A percentile compares a stretch with the other conserved stretches of the same genome.
Conservation (phyloP, 2,329 filamentous ascomycete species). For the Aotearoamyces nothofagi region DNA sequence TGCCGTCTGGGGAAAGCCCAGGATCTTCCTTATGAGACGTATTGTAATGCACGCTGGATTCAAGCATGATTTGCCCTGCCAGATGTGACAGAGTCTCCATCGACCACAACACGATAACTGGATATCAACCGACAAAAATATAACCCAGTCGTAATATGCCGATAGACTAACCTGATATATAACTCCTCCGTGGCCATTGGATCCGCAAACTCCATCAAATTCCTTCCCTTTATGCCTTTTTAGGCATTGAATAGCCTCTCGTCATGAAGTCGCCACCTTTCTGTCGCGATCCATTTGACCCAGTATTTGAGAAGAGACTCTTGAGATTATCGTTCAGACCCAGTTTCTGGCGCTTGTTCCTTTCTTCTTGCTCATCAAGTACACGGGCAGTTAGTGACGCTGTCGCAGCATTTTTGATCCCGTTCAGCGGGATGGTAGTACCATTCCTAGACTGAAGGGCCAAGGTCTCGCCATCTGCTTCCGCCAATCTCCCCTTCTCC, state of each 20-base stretch:
- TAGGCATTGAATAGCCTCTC: constrained; percentile 36
- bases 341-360: constrained; percentile 64
- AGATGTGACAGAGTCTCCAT: too few relatives aligned
- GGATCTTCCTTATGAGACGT: too few relatives aligned
- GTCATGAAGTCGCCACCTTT: constrained; percentile 39
- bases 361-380: constrained; percentile 69
- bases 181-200: too few relatives aligned
- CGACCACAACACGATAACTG: too few relatives aligned
- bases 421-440: constrained; percentile 25
- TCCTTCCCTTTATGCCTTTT: constrained; percentile 20
- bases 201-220: too few relatives aligned
- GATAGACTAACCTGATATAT: too few relatives aligned
- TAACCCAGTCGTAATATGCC: too few relatives aligned
- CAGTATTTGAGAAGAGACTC: constrained; percentile 33
- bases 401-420: constrained; percentile 80
- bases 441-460: constrained; percentile 32
- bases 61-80: too few relatives aligned
- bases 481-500: not conserved
- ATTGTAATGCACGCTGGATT: too few relatives aligned
- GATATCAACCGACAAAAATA: too few relatives aligned
- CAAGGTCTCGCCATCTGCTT: constrained; percentile 54
- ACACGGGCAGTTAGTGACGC: constrained; percentile 78
- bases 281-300: constrained; percentile 23
- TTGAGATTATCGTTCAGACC: constrained; percentile 38
- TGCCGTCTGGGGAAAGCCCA: too few relatives aligned